phyloP scores from a whole-genome alignment of 192 early-diverging fungal genomes.

The Linnemannia hyalina region DNA sequence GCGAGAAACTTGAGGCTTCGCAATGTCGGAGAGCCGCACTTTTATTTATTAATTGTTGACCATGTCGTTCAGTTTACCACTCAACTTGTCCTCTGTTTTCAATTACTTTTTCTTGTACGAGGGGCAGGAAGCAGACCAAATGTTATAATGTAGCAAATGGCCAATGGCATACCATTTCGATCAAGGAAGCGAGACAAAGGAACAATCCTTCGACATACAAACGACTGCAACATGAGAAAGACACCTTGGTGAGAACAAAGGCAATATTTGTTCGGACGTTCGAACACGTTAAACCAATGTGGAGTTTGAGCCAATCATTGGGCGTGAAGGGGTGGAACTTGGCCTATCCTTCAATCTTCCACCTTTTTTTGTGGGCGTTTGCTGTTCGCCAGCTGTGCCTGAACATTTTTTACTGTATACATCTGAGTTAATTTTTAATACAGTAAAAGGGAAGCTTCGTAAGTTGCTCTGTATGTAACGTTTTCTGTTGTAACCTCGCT shows the following conservation, averaged over 20 bases:
- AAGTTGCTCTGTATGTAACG: too few relatives aligned
- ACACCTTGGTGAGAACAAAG: too few relatives aligned
- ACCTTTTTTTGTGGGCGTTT: neutral
- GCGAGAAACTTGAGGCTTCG: too few relatives aligned
- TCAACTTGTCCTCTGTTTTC: too few relatives aligned
- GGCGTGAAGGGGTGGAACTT: neutral
- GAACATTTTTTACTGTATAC: too few relatives aligned
- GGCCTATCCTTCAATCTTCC: neutral
- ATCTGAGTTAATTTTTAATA: too few relatives aligned
- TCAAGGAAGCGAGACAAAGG: neutral
- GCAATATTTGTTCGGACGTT: neutral
- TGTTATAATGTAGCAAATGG: neutral
- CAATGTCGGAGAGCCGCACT: too few relatives aligned
- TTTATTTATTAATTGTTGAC: too few relatives aligned
- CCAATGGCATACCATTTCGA: neutral
- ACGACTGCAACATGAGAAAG: too few relatives aligned
- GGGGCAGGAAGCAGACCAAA: neutral
- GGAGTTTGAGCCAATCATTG: neutral
- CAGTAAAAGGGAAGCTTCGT: too few relatives aligned
- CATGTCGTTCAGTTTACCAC: too few relatives aligned
- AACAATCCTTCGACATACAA: neutral
- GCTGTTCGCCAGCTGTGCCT: neutral
- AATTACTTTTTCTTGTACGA: neutral
- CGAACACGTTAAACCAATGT: neutral
- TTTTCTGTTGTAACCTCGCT: too few relatives aligned